These are phyloP conservation scores for Toxicodendron radicans DNA, from an alignment of 345 rosid species.

Conservation along the genomic window DNA sequence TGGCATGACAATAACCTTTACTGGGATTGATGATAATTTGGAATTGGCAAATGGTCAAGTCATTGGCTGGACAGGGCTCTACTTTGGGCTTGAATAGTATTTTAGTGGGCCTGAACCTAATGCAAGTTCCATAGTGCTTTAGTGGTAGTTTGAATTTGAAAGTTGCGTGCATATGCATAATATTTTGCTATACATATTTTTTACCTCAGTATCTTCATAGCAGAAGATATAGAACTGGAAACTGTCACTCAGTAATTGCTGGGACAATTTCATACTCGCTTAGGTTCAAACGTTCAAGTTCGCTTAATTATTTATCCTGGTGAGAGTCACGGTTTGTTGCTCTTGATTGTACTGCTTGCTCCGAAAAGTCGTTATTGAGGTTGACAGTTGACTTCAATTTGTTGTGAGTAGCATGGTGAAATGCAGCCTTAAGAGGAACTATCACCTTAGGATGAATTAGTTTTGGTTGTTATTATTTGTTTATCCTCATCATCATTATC, in stretches of 20 bases:
- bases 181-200: background rate
- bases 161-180: background rate
- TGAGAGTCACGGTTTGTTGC: background rate
- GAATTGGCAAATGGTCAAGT: background rate
- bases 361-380: background rate
- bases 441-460: background rate
- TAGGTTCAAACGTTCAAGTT: background rate
- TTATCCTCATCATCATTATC: no score
- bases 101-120: background rate
- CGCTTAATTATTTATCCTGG: background rate
- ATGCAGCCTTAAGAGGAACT: background rate
- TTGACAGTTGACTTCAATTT: background rate
- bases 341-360: background rate
- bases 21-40: background rate
- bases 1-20: background rate
- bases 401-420: background rate
- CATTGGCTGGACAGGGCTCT: background rate
- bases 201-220: background rate
- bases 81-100: background rate
- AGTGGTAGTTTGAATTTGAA: background rate
- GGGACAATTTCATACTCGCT: background rate
- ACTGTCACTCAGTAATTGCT: background rate
- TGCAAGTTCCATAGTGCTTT: background rate
- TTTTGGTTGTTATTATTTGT: background rate
- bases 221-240: background rate